Base-by-base conservation (phyloP, 202 grass and related monocot genomes). In the Zoysia matrella region DNA sequence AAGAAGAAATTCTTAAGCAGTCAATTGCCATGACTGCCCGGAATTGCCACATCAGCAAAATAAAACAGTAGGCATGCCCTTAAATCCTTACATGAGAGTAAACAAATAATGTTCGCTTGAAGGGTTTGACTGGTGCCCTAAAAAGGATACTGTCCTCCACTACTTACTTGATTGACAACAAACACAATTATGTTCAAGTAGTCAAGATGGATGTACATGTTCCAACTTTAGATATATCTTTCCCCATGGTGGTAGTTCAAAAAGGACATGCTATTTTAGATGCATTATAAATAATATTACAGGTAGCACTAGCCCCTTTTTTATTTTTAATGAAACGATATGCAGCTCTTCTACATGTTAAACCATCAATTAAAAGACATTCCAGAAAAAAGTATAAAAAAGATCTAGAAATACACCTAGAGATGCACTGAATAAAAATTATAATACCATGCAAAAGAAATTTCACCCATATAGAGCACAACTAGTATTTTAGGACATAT, bases 41-140 rank as follows among this genome's bases (percentile, higher is more conserved):
- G 13, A 13, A 67, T 60, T 75, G 43, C 11, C 44, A 41, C 52
- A 83, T 60, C 62, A 75, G 4, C 16, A 67, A n/a, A 7, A 40
- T 1, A 67, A 12, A 78, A 53, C 8, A 22, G 53, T 67, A 16
- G 40, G 49, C 62, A 78, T 22, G 8, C 11, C 15, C 62, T 45
- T 67, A 78, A 78, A 66, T 39, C 51, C 3, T 77, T 77, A 77
- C 14, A 54, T 15, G 43, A 67, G 2, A 67, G 49, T 48, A 78
- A 78, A 12, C 30, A 57, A 56, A 36, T 42, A 47, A 3, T 30
- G 7, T 47, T 64, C 55, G 11, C 3, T 47, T 7, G 8, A 9
- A 80, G 52, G 30, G 36, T 11, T 67, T 42, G 8, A 54, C 71
- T 7, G 45, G 4, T 5, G 10, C 3, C 14, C 12, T 6, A 36